Evolutionary conservation across 2,329 filamentous ascomycete species (phyloP), one percentile per base, ranked within the genome.

Genomic region (Trichoderma harzianum): DNA sequence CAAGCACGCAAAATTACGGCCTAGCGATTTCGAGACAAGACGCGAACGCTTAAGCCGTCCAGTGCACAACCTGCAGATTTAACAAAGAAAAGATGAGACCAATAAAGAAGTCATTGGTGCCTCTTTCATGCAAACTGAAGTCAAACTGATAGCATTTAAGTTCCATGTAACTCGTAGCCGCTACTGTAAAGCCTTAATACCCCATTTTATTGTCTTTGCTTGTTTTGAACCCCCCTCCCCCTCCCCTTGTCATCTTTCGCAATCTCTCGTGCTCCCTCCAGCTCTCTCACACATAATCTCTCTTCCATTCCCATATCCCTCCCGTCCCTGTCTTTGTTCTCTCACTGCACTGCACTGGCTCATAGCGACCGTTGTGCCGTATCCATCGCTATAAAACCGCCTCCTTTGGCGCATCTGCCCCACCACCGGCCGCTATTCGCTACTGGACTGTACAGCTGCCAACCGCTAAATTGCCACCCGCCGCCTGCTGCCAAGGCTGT

Each of bases 391-490:
- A 51, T 69, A 69, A 34, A 61, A 12, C 11, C 36, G 26, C 51
- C 55, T 69, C 66, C 55, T 61, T 61, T 24, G 55, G 66, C 66
- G 66, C 55, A n/a, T 39, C n/a, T n/a, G 55, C 66, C 66, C 66
- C 66, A 61, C 66, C 28, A 14, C 26, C 32, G 21, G 28, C 66
- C 55, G 36, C 55, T 61, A 61, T 39, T 28, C 36, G 64, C 64
- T 36, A 18, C 36, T 39, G 16, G 36, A 39, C 36, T 3, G 36
- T 21, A 16, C 64, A 36, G 55, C 68, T 55, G 43, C 30, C 30
- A 21, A 28, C 61, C 72, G 58, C 53, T 66, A 36, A 18, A 36
- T 43, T 71, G 60, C 65, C 57, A 70, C 73, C 74, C 74, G 64
- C 70, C 60, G 73, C 1, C 43, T 72, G 73, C 75, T 32, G 28